Base-by-base conservation (phyloP, 257 asterid genomes). In the Cordia subcordata region DNA sequence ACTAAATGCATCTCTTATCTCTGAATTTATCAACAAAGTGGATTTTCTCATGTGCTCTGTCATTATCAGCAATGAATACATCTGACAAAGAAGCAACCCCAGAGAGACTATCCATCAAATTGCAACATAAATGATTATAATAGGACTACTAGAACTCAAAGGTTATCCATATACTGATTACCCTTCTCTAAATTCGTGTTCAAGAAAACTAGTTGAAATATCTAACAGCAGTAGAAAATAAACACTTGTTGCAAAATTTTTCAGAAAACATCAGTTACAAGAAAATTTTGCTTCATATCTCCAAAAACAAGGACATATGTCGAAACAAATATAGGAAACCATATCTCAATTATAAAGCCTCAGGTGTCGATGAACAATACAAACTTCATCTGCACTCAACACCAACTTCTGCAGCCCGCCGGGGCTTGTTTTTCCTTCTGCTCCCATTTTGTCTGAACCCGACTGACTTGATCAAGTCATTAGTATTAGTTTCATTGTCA, bases 341-440 rank as follows among this genome's bases (percentile, higher is more conserved):
- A 33, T 68, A 68, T 49, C 21, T 35, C 10, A 55, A n/a, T 18
- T 38, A 55, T 39, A 67, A 65, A 51, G 58, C 60, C 60, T 49
- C 61, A 49, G 45, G 49, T 62, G 49, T 33, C 19, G 23, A 53
- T 32, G n/a, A 49, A 49, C 21, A 49, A 68, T 39, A 44, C 66
- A 55, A 64, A 53, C 57, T 53, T 82, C 68, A 85, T 68, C 61
- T 77, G 93, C 95, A 85, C 71, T 85, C 94, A 22, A 88, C 94
- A 4, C 94, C 95, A 74, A 79, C 95, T 74, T 86, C 97, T 74
- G 95, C 95, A 63, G 97, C 97, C 11, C 97, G 75, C 15, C 94
- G 81, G 45, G 97, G 97, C 77, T 84, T 89, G 72, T 77, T 86
- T 80, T 89, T 89, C 82, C 97, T 82, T 63, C 95, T 61, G 76